These are phyloP conservation scores for Phenoliferia sp. DNA, from an alignment of 1,284 basidiomycete genomes.

Conservation along the genomic window DNA sequence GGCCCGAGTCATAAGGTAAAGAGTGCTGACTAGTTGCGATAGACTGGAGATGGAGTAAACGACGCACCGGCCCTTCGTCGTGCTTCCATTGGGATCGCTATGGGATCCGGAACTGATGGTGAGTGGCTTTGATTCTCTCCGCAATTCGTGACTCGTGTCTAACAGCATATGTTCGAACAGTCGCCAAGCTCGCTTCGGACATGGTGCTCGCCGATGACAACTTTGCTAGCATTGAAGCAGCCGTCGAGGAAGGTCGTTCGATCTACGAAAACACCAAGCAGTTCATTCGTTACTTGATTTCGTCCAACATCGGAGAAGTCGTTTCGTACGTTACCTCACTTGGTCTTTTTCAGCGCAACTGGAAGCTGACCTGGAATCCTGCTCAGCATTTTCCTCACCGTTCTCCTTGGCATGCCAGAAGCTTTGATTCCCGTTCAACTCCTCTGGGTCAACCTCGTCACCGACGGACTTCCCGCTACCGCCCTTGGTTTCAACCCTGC, in stretches of 20 bases:
- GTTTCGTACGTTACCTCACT: conserved; percentile 56
- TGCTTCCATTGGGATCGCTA: conserved; percentile 47
- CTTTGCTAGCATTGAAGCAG: conserved; percentile 47
- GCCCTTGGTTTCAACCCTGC: conserved; percentile 94
- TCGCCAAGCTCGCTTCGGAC: conserved; percentile 46
- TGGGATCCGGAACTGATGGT: conserved; percentile 47
- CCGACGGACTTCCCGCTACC: conserved; percentile 54
- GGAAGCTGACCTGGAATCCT: background rate
- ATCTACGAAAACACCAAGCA: conserved; percentile 99
- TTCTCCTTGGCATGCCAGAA: conserved; percentile 95
- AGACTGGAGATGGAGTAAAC: conserved; percentile 76
- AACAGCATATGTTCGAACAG: conserved; percentile 1
- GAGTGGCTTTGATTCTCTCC: conserved; percentile 17
- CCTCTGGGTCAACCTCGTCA: conserved; percentile 94
- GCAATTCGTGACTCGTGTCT: background rate
- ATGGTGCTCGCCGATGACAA: conserved; percentile 49
- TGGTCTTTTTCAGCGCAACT: background rate
- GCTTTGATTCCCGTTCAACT: conserved; percentile 96
- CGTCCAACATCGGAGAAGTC: conserved; percentile 96
- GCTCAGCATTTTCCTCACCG: conserved; percentile 86
- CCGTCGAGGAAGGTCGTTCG: conserved; percentile 71
- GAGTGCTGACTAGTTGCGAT: background rate
- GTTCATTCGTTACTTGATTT: conserved; percentile 80
- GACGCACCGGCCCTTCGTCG: conserved; percentile 47
- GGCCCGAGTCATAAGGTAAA: background rate